A percentile compares a stretch with the other conserved stretches of the same genome.
These are phyloP conservation scores for Agastache rugosa DNA, from an alignment of 257 asterid species.

Conservation along the genomic window DNA sequence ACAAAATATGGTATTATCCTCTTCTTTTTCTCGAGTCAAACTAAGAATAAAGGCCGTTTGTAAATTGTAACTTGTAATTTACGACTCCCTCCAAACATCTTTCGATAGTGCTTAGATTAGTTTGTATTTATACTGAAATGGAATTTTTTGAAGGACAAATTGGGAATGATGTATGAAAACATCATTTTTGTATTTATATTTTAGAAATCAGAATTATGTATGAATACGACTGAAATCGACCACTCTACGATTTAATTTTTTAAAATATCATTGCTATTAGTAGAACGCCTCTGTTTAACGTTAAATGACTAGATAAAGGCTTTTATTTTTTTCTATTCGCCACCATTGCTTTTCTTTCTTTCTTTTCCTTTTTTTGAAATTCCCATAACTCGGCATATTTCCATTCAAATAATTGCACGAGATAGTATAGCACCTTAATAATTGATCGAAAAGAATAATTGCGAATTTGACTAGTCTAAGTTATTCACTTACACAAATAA, in stretches of 20 bases:
- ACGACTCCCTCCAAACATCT: background rate
- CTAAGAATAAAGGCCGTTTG: background rate
- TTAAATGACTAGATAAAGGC: background rate
- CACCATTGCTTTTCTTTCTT: background rate
- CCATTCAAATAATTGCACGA: slow-evolving; percentile 3
- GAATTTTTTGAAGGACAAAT: background rate
- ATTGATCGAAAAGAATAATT: slow-evolving; percentile 13
- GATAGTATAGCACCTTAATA: slow-evolving; percentile 12
- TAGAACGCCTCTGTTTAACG: background rate
- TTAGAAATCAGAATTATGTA: background rate
- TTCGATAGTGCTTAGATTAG: background rate
- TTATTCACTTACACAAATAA: slow-evolving; percentile 3
- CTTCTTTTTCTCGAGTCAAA: background rate
- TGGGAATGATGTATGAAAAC: background rate
- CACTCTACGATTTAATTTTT: too few relatives aligned
- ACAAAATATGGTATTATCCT: too few relatives aligned
- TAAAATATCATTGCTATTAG: too few relatives aligned
- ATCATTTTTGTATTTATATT: background rate
- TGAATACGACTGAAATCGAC: background rate
- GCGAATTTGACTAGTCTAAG: slow-evolving; percentile 12
- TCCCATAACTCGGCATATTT: slow-evolving; percentile 4
- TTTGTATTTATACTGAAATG: background rate
- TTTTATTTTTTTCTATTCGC: background rate
- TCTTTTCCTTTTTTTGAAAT: background rate
- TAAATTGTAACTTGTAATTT: background rate